These are phyloP conservation scores for Fagopyrum esculentum DNA, from an alignment of 148 eudicot species.

Conservation along the genomic window DNA sequence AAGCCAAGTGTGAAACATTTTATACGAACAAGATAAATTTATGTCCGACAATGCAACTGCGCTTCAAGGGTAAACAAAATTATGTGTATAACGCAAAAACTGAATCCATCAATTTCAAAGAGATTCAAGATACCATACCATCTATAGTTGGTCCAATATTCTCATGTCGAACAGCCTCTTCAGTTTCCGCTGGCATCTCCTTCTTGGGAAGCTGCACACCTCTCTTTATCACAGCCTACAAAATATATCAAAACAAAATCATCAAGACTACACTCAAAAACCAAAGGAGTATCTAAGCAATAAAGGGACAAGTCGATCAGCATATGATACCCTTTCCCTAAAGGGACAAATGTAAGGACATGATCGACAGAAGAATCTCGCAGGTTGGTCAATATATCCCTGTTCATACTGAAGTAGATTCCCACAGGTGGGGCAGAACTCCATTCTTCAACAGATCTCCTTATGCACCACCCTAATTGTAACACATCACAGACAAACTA, in stretches of 20 bases:
- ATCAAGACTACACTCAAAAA: neutral
- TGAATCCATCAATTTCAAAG: neutral
- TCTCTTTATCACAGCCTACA: slow-evolving; percentile 62
- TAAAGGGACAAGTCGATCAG: neutral
- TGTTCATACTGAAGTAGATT: slow-evolving; percentile 56
- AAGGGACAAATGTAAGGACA: slow-evolving; percentile 57
- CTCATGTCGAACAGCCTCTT: slow-evolving; percentile 26
- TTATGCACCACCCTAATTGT: neutral
- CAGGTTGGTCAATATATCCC: slow-evolving; percentile 28
- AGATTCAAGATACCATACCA: slow-evolving; percentile 27
- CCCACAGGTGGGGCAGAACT: slow-evolving; percentile 80
- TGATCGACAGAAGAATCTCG: slow-evolving; percentile 56
- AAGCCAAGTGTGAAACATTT: neutral
- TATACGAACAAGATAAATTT: neutral
- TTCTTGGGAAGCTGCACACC: slow-evolving; percentile 39
- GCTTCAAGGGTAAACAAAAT: neutral
- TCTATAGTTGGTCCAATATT: slow-evolving; percentile 41
- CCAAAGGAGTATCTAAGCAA: neutral
- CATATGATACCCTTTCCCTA: slow-evolving; percentile 36
- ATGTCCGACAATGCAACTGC: neutral
- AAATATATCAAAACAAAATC: neutral
- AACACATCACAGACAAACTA: too few species aligned
- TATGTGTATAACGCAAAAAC: neutral
- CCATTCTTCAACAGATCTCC: slow-evolving; percentile 30
- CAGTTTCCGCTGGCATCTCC: slow-evolving; percentile 35